phyloP scores from a whole-genome alignment of 192 early-diverging fungal genomes.

The Umbelopsis vinacea region DNA sequence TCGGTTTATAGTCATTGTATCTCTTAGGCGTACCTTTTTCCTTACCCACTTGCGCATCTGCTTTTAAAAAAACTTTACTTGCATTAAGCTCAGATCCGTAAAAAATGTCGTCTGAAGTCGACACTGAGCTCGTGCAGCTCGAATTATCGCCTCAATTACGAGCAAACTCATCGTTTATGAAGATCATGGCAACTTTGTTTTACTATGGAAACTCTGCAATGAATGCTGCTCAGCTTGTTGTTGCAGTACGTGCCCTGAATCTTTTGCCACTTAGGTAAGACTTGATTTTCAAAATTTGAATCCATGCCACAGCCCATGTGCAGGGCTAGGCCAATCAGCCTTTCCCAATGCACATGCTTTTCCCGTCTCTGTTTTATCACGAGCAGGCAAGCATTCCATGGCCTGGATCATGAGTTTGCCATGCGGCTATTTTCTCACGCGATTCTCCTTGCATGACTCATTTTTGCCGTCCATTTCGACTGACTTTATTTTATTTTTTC shows the following conservation, averaged over 20 bases:
- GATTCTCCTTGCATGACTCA: background rate
- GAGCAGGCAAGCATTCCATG: too few species aligned
- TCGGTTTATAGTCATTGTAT: background rate
- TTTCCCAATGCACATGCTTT: too few species aligned
- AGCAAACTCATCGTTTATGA: constrained; percentile 48
- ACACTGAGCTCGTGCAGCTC: constrained; percentile 43
- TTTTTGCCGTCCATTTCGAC: background rate
- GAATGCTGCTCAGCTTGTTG: constrained; percentile 43
- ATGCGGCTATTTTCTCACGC: background rate
- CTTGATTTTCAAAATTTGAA: background rate
- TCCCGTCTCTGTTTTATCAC: too few species aligned
- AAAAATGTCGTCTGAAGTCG: constrained; percentile 27
- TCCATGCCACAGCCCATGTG: too few species aligned
- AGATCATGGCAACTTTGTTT: constrained; percentile 46
- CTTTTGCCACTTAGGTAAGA: constrained; percentile 43
- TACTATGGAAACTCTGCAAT: constrained; percentile 44
- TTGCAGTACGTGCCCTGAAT: constrained; percentile 39
- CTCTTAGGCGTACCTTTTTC: background rate
- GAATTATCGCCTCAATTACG: constrained; percentile 37
- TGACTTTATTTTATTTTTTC: constrained; percentile 8
- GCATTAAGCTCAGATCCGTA: constrained; percentile 20
- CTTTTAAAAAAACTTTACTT: constrained; percentile 1
- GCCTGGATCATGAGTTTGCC: background rate
- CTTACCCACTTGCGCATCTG: background rate
- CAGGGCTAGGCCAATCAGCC: too few species aligned